Base-by-base conservation (phyloP, 106 monocot species). In the Dendrobium nobile region DNA sequence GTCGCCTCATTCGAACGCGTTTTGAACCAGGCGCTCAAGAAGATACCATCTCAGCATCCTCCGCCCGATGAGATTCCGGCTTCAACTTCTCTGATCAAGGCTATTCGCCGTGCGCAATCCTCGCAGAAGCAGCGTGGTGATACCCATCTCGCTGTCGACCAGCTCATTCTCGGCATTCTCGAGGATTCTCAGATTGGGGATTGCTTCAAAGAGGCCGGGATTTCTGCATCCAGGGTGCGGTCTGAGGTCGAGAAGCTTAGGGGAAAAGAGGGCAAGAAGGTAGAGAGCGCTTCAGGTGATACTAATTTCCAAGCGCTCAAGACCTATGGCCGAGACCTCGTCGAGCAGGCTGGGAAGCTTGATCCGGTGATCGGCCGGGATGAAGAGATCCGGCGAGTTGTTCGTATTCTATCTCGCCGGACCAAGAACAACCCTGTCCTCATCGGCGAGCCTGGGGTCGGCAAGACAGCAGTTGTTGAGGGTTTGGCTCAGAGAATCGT, bases 401-500 rank as follows among this genome's bases (percentile, higher is more conserved):
- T 90, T 22, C 74, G 90, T 27, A 90, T 85, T 41, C 73, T 93
- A 2, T 90, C 91, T 0, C 79, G 90, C 67, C 72, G 83, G 47
- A 93, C 90, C 6, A 93, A 93, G 85, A 93, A 86, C 80, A 93
- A 90, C 74, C 88, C 88, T 0, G 90, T 93, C 0, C 83, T 93
- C 28, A 89, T 93, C 18, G 93, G 93, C 13, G 93, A 93, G 80
- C 93, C 93, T 4, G 93, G 93, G 0, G 93, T 93, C 3, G 93
- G 93, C 7, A 91, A 90, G 80, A 93, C 93, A 0, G 90, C 93
- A 0, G 88, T 93, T 1, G 90, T 93, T 2, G 93, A 93, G 56
- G 93, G 93, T 19, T 78, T 93, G 15, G 90, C 93, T 1, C 93
- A 93, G 80, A 77, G 93, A 41, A 85, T 93, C 22, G 88, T 91